Evolutionary conservation across 192 early-diverging fungal genomes (phyloP), one percentile per base, ranked within the genome.

Genomic region (Coemansia sp.): DNA sequence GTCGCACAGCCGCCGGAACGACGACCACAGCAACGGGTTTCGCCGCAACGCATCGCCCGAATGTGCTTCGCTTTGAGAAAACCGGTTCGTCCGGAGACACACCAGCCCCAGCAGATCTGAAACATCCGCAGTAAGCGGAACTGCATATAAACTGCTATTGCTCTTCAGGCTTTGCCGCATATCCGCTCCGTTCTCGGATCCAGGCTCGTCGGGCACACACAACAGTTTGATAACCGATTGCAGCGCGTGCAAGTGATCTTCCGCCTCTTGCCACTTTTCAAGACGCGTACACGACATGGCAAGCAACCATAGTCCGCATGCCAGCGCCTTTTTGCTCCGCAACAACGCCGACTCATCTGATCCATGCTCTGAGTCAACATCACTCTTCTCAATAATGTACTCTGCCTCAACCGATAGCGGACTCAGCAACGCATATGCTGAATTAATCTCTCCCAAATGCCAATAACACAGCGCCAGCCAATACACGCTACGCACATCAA

Each of bases 201-300:
- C 63, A 11, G 68, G 60, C 61, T 72, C 65, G 15, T 68, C 75
- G 7, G 68, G 72, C 38, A 45, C 38, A 15, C 69, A 66, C 4
- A 77, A 43, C 39, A 60, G 56, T 60, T 25, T 53, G 2, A 75
- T 47, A 0, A 62, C 41, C 2, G n/a, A 56, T 2, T 56, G 15
- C 3, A 83, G 73, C 22, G 61, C 23, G 2, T 57, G 32, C 4
- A 83, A 66, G 15, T 79, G 62, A 55, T 76, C 72, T 59, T 83
- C 82, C 21, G 82, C 82, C 19, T 83, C 82, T 27, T 72, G 73
- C 82, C 82, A 83, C 47, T 76, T 79, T 21, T 73, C 73, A 12
- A 83, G 57, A n/a, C 73, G 73, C n/a, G 77, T 70, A 49, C 72
- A 75, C 35, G 69, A 29, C 58, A 76, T 68, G 9, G 70, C 71